These are phyloP conservation scores for Oryza meyeriana DNA, from an alignment of 176 grass and related monocot genomes.

Conservation along the genomic window DNA sequence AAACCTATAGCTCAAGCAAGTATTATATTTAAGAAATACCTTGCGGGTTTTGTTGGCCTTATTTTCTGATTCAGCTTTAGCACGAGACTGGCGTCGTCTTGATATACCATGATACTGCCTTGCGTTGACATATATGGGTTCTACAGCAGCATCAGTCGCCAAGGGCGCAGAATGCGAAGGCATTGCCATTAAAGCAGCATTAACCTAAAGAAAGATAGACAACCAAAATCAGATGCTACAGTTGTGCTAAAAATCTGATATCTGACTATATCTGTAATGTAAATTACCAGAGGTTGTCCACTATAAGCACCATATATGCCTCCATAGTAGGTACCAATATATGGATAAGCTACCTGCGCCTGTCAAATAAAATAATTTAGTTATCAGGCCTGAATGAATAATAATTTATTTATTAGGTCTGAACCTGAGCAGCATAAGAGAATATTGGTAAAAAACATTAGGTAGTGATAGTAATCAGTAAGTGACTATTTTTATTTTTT, in stretches of 20 bases:
- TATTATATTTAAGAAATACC: not conserved
- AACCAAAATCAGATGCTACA: not conserved
- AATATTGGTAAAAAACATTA: not conserved
- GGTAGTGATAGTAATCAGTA: not conserved
- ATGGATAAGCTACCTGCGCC: conserved; percentile 1
- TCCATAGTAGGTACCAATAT: not conserved
- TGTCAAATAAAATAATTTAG: not conserved
- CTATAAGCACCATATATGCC: conserved; percentile 3
- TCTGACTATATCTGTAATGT: not conserved
- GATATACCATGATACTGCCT: conserved; percentile 14
- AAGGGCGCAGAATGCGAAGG: not conserved
- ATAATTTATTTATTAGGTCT: not conserved
- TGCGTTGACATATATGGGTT: not conserved
- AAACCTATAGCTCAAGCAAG: not conserved
- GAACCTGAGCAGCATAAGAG: not conserved
- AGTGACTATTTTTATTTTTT: not conserved
- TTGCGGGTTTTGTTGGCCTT: not conserved
- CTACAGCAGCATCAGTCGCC: not conserved
- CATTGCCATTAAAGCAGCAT: not conserved
- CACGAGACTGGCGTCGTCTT: not conserved
- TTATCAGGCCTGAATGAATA: not conserved
- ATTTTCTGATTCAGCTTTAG: conserved; percentile 13
- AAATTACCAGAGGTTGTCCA: conserved; percentile 5
- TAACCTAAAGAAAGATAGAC: not conserved
- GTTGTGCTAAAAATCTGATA: not conserved